Base-by-base conservation (phyloP, 208 protist species). In the Acanthamoeba healyi region DNA sequence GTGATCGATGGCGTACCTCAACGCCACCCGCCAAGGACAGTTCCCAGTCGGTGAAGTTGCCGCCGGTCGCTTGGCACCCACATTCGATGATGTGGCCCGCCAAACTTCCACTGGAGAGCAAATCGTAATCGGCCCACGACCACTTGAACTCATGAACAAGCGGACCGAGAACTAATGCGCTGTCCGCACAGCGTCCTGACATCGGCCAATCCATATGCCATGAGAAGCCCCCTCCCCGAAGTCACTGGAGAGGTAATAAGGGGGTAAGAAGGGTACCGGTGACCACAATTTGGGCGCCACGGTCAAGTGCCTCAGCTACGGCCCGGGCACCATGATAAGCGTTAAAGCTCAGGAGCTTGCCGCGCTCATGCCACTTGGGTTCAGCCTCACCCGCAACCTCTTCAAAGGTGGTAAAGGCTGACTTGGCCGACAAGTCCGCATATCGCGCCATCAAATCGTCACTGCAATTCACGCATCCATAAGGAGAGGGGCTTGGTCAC, bases 41-140 rank as follows among this genome's bases (percentile, higher is more conserved):
- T 26, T 94, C 58, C 94, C 94, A 95, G 72, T 95, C 94, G 19
- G 94, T 95, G 70, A 93, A 95, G 74, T 95, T 95, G 81, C 94
- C 94, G 22, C 94, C 94, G 2, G 94, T 95, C 19, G 94, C 82
- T 84, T 96, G 94, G 34, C 94, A 79, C 2, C 58, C 94, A 86
- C 95, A 96, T 44, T 96, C 95, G 63, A 96, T 94, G 36, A 96
- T 94, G 56, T 96, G 95, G 5, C 95, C 95, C 14, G 95, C 95
- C 19, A 96, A 42, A 61, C 90, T 96, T 40, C 95, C 95, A 12
- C 44, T 42, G 3, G 95, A 54, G 19, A 96, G 65, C 58, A 86
- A 3, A 51, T 96, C 92, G 74, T 96, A 96, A 14, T 96, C 58
- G 34, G 24, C 17, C 42, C n/a, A 26, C 17, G 96, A 10, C 95